Percentiles rank a stretch among this genome's conserved stretches.
Conservation (phyloP, 768 basidiomycete species). For the Serendipita sp. region DNA sequence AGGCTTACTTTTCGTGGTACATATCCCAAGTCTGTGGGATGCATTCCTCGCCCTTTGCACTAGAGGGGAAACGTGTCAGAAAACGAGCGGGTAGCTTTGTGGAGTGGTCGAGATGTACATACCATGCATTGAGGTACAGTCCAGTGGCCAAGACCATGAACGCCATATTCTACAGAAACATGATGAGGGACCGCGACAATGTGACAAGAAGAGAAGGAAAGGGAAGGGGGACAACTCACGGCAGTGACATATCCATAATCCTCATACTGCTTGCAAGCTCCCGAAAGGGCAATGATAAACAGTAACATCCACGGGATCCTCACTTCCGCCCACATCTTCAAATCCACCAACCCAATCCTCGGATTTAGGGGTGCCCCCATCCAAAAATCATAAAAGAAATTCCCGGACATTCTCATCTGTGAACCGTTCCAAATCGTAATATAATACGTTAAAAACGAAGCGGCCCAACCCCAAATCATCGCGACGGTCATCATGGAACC, state of each 20-base stretch:
- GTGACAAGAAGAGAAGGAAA: neutral
- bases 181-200: neutral
- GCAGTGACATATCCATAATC: conserved; percentile 81
- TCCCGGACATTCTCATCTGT: conserved; percentile 87
- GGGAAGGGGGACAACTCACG: conserved; percentile 36
- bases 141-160: conserved; percentile 94
- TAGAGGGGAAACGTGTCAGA: conserved; percentile 16
- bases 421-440: conserved; percentile 60
- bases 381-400: conserved; percentile 85
- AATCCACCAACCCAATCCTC: conserved; percentile 73
- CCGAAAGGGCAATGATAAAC: conserved; percentile 87
- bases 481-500: conserved; percentile 91
- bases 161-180: conserved; percentile 61
- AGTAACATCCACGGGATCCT: conserved; percentile 94
- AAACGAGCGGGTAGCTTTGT: neutral
- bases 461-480: conserved; percentile 77
- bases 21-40: conserved; percentile 99
- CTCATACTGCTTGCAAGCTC: conserved; percentile 92
- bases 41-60: conserved; percentile 85
- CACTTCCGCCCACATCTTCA: conserved; percentile 99
- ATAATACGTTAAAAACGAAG: conserved; percentile 70
- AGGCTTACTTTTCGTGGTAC: conserved; percentile 81
- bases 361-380: conserved; percentile 96
- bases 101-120: conserved; percentile 13
- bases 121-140: conserved; percentile 95